Base-by-base conservation (phyloP, 2,329 filamentous ascomycete genomes). In the Didymella pinodella region DNA sequence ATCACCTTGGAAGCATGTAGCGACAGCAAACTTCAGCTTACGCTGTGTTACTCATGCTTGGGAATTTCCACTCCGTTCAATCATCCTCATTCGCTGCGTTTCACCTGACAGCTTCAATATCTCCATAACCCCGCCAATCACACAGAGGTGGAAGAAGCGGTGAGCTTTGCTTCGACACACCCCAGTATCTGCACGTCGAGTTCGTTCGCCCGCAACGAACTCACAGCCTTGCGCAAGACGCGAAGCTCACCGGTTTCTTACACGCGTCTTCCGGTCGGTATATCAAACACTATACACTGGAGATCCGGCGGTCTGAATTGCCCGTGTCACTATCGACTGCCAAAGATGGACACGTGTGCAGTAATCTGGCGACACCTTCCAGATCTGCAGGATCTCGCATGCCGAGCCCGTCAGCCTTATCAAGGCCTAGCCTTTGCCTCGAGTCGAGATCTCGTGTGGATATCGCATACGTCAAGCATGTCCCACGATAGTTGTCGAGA, bases 201-300 rank as follows among this genome's bases (percentile, higher is more conserved):
- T 32, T 36, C n/a, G 38, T 41, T 29, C 40, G 29, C 32, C n/a
- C 55, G 29, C 28, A 34, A 31, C 36, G 6, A 40, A 7, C 4
- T n/a, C 36, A 38, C 38, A 18, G 38, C 29, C 29, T 49, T 40
- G 55, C 29, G 7, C n/a, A 45, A 7, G 25, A 49, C 41, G 14
- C 12, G 3, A 31, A 12, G 18, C 40, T 59, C 38, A 59, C 56
- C 56, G 56, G 56, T 59, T 53, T 59, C 46, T 54, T 28, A 59
- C 56, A 48, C 49, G 44, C 32, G 32, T 49, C 26, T 26, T 8
- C 12, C 29, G n/a, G 22, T 25, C 29, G 16, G 28, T 5, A 31
- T 29, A 34, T 29, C 34, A 29, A 48, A 20, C 20, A 40, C n/a
- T 10, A 5, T 16, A 18, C 32, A 25, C 25, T 18, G 26, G 7